Conservation (phyloP, 106 monocot species). For the Posidonia australis region DNA sequence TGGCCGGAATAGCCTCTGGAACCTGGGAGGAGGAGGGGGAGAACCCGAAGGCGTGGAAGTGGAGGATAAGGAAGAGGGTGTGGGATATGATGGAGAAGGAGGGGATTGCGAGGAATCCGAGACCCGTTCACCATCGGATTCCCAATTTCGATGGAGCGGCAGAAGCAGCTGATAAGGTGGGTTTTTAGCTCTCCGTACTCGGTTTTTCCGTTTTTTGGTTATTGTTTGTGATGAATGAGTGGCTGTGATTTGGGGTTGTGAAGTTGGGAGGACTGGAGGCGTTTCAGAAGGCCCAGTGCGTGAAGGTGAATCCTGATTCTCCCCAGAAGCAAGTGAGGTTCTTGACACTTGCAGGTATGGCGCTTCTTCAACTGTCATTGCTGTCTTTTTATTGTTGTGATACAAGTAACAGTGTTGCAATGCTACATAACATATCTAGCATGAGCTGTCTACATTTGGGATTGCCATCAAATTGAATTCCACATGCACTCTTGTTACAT, state of each 20-base stretch:
- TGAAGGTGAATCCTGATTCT: slow-evolving; percentile 91
- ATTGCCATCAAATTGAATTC: too few species aligned
- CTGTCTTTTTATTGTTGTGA: too few species aligned
- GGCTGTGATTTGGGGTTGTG: slow-evolving; percentile 1
- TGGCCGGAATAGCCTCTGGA: slow-evolving; percentile 23
- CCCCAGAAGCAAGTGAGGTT: slow-evolving; percentile 89
- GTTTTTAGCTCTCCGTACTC: not conserved
- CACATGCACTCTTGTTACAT: too few species aligned
- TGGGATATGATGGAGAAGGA: slow-evolving; percentile 80
- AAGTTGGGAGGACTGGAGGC: slow-evolving; percentile 61
- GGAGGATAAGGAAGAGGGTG: slow-evolving; percentile 64
- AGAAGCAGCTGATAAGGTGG: slow-evolving; percentile 46
- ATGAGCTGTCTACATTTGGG: too few species aligned
- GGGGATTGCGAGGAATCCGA: slow-evolving; percentile 59
- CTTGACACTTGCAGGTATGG: slow-evolving; percentile 72
- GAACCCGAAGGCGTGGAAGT: slow-evolving; percentile 77
- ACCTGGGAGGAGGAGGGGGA: slow-evolving; percentile 5
- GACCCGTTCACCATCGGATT: slow-evolving; percentile 87
- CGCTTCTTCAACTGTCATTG: too few species aligned
- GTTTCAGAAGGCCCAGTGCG: slow-evolving; percentile 55
- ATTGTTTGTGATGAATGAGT: not conserved
- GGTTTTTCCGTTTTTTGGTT: not conserved
- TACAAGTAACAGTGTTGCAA: too few species aligned
- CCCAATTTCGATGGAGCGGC: slow-evolving; percentile 72
- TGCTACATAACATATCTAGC: too few species aligned